phyloP scores from a whole-genome alignment of 495 filamentous ascomycete species.

The Xylaria cubensis region DNA sequence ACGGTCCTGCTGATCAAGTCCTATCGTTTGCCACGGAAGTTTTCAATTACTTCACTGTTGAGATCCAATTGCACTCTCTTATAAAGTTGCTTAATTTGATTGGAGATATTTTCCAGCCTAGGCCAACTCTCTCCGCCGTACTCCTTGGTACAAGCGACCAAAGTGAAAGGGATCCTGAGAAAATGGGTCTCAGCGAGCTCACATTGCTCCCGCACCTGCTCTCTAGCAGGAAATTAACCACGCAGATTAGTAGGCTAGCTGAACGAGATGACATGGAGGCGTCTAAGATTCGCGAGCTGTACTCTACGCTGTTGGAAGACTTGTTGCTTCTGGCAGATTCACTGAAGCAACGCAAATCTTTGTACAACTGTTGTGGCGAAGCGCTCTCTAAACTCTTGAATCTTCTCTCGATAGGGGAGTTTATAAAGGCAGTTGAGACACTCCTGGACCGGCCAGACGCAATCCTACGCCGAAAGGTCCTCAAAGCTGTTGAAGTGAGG shows the following conservation, averaged over 20 bases:
- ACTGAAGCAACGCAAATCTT: slow-evolving; percentile 63
- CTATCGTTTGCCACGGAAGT: slow-evolving; percentile 62
- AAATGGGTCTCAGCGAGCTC: slow-evolving; percentile 68
- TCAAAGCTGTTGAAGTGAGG: slow-evolving; percentile 77
- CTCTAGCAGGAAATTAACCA: slow-evolving; percentile 54
- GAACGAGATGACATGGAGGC: slow-evolving; percentile 65
- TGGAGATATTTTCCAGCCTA: slow-evolving; percentile 73
- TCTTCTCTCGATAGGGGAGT: slow-evolving; percentile 80
- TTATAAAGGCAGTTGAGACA: slow-evolving; percentile 81
- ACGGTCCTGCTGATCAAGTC: slow-evolving; percentile 59
- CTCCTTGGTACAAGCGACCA: slow-evolving; percentile 73
- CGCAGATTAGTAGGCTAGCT: slow-evolving; percentile 55
- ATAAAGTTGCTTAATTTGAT: slow-evolving; percentile 75
- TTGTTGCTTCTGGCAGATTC: slow-evolving; percentile 66
- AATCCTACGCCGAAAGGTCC: slow-evolving; percentile 76
- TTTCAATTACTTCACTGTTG: slow-evolving; percentile 61
- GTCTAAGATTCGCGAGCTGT: slow-evolving; percentile 67
- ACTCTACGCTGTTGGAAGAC: slow-evolving; percentile 73
- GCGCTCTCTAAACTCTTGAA: slow-evolving; percentile 76
- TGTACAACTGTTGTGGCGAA: slow-evolving; percentile 69
- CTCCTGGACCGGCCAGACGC: slow-evolving; percentile 75
- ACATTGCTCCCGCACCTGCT: slow-evolving; percentile 62
- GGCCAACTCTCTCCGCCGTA: slow-evolving; percentile 68
- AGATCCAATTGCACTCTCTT: slow-evolving; percentile 72
- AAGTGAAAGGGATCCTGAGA: slow-evolving; percentile 61